phyloP scores from a whole-genome alignment of 306 rosid genomes.

The Benincasa hispida region DNA sequence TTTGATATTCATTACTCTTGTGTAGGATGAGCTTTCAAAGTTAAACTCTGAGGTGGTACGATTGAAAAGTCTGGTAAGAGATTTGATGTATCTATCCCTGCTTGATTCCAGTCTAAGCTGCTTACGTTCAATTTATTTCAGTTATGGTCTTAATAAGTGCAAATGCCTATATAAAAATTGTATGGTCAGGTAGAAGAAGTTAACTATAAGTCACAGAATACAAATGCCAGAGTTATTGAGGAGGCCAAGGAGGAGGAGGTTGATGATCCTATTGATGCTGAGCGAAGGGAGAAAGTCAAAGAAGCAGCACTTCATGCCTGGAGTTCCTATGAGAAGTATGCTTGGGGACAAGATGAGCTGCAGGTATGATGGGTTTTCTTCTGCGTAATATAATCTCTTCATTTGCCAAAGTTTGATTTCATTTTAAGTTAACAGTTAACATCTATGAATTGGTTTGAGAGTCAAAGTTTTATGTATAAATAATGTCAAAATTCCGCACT shows the following conservation, averaged over 20 bases:
- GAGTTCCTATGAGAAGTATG: constrained; percentile 87
- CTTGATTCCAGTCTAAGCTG: constrained; percentile 2
- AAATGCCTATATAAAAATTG: neutral
- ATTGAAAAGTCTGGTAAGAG: constrained; percentile 55
- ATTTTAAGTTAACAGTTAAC: neutral
- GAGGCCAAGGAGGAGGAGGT: constrained; percentile 25
- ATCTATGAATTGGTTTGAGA: neutral
- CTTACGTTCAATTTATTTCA: neutral
- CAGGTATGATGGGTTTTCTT: constrained; percentile 40
- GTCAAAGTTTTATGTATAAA: neutral
- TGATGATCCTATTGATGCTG: constrained; percentile 55
- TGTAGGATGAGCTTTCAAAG: constrained; percentile 61
- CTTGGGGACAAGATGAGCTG: constrained; percentile 99
- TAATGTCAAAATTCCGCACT: neutral
- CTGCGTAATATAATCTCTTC: neutral
- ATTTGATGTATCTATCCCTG: neutral
- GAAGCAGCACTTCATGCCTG: constrained; percentile 98
- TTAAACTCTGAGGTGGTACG: constrained; percentile 30
- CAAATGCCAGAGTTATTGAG: constrained; percentile 2
- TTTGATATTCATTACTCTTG: constrained; percentile 11
- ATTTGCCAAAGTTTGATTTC: neutral
- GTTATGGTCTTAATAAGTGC: neutral
- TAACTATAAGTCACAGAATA: constrained; percentile 8
- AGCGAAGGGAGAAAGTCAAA: constrained; percentile 79
- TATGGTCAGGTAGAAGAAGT: constrained; percentile 54